Evolutionary conservation across 129 eudicot species (phyloP).

Genomic region (Kitagawia praeruptora): DNA sequence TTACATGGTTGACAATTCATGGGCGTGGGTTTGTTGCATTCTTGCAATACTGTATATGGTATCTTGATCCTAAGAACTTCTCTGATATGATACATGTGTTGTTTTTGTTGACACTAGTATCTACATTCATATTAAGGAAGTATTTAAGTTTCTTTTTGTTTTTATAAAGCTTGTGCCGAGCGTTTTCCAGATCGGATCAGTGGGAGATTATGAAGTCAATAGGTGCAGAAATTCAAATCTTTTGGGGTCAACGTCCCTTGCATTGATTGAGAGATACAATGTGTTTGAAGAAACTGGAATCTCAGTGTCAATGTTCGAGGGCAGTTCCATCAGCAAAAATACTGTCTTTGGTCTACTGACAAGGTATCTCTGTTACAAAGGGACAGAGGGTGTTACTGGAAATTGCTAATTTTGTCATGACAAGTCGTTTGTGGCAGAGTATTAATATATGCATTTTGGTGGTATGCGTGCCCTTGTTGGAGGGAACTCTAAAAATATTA

Average conservation of each 20-base stretch:
- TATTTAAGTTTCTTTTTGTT: neutral
- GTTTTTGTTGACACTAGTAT: neutral
- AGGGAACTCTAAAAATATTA: neutral
- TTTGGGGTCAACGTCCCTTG: conserved; percentile 15
- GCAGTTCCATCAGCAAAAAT: conserved; percentile 22
- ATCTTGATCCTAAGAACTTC: neutral
- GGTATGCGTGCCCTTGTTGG: conserved; percentile 11
- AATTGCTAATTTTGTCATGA: conserved; percentile 16
- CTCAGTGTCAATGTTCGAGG: conserved; percentile 12
- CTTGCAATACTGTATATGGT: neutral
- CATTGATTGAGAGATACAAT: conserved; percentile 16
- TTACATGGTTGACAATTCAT: neutral
- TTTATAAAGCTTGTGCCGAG: conserved; percentile 65
- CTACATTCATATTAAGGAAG: neutral
- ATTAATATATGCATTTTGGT: conserved; percentile 1
- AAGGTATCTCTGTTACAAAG: neutral
- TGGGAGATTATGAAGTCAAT: conserved; percentile 37
- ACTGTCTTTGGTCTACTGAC: conserved; percentile 15
- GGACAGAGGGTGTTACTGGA: neutral
- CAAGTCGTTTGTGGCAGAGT: conserved; percentile 11
- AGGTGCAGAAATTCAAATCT: conserved; percentile 27
- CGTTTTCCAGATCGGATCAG: conserved; percentile 42
- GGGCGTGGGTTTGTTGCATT: neutral
- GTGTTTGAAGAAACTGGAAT: conserved; percentile 8
- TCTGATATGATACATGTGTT: neutral